These are phyloP conservation scores for Jamesozyma jinghongensis DNA, from an alignment of 805 yeast species.

Conservation along the genomic window DNA sequence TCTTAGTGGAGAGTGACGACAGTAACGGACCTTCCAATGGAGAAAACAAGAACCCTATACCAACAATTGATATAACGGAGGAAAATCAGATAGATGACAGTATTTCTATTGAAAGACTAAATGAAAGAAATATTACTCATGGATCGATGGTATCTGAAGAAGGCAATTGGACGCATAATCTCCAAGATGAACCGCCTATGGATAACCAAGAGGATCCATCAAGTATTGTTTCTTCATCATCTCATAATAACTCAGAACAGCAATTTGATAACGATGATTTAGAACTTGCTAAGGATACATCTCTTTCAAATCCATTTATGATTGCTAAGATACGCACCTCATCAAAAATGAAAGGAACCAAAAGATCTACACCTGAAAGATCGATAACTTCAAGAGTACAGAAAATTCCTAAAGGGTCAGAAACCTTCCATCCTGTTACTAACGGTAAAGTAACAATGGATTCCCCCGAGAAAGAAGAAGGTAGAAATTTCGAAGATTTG, in stretches of 20 bases:
- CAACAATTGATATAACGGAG: neutral
- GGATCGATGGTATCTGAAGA: conserved; percentile 13
- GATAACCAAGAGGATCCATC: neutral
- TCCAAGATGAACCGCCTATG: conserved; percentile 1
- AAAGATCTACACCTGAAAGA: neutral
- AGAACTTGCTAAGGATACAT: conserved; percentile 10
- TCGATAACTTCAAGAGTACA: too few species aligned
- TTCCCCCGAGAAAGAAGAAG: neutral
- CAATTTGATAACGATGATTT: conserved; percentile 13
- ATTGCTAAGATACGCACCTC: conserved; percentile 9
- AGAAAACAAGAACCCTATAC: neutral
- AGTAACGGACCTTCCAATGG: neutral
- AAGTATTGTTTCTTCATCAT: conserved; percentile 10
- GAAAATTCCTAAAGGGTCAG: too few species aligned
- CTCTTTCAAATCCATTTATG: conserved; percentile 20
- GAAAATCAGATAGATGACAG: neutral
- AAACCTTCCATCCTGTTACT: too few species aligned
- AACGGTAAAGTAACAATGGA: too few species aligned
- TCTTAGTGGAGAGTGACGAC: neutral
- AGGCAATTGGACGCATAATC: conserved; percentile 9
- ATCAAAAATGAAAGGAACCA: neutral
- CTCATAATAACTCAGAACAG: conserved; percentile 6
- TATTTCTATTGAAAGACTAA: neutral
- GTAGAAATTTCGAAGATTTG: neutral
- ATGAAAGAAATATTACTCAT: conserved; percentile 4